Evolutionary conservation across 2,329 filamentous ascomycete species (phyloP).

Genomic region (Colletotrichum costaricense): DNA sequence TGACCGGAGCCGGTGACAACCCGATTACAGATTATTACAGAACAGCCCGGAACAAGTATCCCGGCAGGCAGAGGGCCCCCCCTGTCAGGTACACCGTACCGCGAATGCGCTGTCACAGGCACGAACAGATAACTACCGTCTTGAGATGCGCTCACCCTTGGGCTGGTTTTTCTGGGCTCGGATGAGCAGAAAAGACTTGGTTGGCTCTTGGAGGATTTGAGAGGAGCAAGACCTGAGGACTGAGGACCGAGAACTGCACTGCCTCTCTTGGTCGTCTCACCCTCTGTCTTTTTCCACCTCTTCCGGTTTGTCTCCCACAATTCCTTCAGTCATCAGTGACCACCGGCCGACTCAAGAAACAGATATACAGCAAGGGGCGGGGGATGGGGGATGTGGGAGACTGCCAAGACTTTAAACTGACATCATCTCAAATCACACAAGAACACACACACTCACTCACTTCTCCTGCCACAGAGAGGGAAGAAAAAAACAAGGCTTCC

Average conservation of each 20-base stretch:
- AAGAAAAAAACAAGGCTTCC: not conserved
- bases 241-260: slow-evolving; percentile 11
- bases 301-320: slow-evolving; percentile 21
- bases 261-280: slow-evolving; percentile 23
- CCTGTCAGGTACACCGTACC: too few species aligned
- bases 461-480: not conserved
- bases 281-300: not conserved
- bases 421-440: slow-evolving; percentile 30
- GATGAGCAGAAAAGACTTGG: not conserved
- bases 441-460: not conserved
- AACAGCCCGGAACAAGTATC: slow-evolving; percentile 12
- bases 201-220: not conserved
- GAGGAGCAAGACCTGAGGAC: not conserved
- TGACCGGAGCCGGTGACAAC: not conserved
- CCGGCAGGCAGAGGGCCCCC: not conserved
- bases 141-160: not conserved
- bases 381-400: not conserved
- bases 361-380: not conserved
- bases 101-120: too few species aligned
- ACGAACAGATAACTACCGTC: slow-evolving; percentile 6
- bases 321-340: not conserved
- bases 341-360: not conserved
- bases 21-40: not conserved
- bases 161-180: not conserved
- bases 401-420: slow-evolving; percentile 23